These are phyloP conservation scores for Exserohilum rostratum DNA, from an alignment of 2,329 filamentous ascomycete genomes.

Conservation along the genomic window DNA sequence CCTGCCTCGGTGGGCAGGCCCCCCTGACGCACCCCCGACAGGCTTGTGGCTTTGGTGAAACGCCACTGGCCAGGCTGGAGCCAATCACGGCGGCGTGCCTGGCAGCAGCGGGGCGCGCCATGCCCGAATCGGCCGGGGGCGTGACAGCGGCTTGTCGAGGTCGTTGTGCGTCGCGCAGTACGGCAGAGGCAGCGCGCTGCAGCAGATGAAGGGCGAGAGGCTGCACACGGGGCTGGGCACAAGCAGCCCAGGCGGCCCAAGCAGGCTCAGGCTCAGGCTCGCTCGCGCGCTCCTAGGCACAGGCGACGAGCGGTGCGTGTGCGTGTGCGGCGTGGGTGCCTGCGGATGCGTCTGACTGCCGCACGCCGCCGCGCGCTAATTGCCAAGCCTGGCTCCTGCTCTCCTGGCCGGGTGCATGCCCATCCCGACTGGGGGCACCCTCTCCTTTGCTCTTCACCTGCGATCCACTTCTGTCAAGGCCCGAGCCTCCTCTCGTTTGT, in stretches of 20 bases:
- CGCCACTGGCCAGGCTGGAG: not conserved
- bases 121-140: not conserved
- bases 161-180: not conserved
- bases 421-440: conserved; percentile 15
- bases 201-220: not conserved
- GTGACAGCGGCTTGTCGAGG: not conserved
- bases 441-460: conserved; percentile 17
- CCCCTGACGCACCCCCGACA: conserved; percentile 5
- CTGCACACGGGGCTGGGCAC: not conserved
- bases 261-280: no score
- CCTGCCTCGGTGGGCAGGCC: not conserved
- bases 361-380: conserved; percentile 9
- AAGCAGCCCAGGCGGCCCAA: no score
- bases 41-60: conserved; percentile 13
- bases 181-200: not conserved
- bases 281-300: no score
- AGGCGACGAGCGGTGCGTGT: no score
- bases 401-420: conserved; percentile 11
- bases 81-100: conserved; percentile 12
- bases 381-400: conserved; percentile 17
- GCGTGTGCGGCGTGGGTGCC: not conserved
- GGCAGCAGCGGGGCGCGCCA: conserved; percentile 6
- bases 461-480: conserved; percentile 15
- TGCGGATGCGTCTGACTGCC: not conserved
- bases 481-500: conserved; percentile 28